Base-by-base conservation (phyloP, 768 basidiomycete species). In the Podaxis rugospora region DNA sequence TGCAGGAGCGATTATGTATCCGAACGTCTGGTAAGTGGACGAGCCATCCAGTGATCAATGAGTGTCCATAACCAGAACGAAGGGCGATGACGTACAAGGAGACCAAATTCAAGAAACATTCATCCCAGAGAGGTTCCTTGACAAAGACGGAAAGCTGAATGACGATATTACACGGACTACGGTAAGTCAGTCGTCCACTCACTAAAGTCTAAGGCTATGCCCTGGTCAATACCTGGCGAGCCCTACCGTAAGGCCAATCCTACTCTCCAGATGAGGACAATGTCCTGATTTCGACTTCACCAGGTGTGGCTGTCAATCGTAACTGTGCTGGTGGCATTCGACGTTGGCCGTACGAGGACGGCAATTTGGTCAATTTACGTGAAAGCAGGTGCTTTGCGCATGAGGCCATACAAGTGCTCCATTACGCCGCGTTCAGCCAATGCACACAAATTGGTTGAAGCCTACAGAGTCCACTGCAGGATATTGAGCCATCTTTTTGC, bases 71-170 rank as follows among this genome's bases (percentile, higher is more conserved):
- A 39, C 32, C 7, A 25, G n/a, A 46, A 11, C 21, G 9, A 53
- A 67, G 69, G 75, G 70, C 69, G 27, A 75, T 76, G 55, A 65
- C 72, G 14, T 71, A 68, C 18, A 72, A 77, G 61, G 66, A 70
- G 5, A 51, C 60, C 9, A 55, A 64, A 23, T 77, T 69, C 58
- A 67, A 69, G 2, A 70, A n/a, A 47, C 40, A 10, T 77, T 77
- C 63, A 61, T 65, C 23, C 74, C 75, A 9, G 75, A 76, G 51
- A 69, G 75, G 18, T 76, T 70, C 55, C 56, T 72, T 25, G 63
- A 59, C 11, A 42, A 57, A 23, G 58, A 57, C 49, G 56, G 68
- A 56, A 62, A 54, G 60, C n/a, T 68, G 59, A 59, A 66, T 42
- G 50, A 61, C 42, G 59, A 63, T 23, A 59, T 65, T 18, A 62